These are phyloP conservation scores for Teratosphaeriaceae sp. DNA, from an alignment of 2,329 filamentous ascomycete genomes.

Conservation along the genomic window DNA sequence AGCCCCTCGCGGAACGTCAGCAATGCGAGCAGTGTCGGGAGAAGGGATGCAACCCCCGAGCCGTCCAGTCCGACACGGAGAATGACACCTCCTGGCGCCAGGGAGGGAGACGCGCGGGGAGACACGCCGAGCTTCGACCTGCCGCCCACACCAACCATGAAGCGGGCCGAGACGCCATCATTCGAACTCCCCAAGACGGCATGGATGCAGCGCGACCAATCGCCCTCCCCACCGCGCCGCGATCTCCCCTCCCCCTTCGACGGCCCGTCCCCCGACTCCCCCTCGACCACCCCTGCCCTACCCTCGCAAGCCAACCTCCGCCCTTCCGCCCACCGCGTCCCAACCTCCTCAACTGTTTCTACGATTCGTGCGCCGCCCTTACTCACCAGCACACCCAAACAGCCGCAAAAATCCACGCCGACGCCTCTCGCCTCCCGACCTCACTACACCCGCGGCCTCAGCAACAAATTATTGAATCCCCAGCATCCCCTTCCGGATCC, in stretches of 20 bases:
- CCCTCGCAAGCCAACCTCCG: constrained; percentile 28
- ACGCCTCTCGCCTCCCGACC: constrained; percentile 6
- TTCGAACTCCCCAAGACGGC: neutral
- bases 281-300: constrained; percentile 17
- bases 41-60: too few species aligned
- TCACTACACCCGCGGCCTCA: neutral
- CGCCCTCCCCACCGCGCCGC: neutral
- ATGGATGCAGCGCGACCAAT: too few species aligned
- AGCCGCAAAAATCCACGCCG: constrained; percentile 9
- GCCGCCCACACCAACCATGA: neutral
- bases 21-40: constrained; percentile 11
- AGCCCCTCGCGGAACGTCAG: constrained; percentile 17
- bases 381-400: neutral
- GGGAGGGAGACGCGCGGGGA: too few species aligned
- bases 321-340: constrained; percentile 33
- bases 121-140: neutral
- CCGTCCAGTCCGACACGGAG: too few species aligned
- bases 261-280: constrained; percentile 11
- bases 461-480: constrained; percentile 9
- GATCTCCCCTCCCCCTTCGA: constrained; percentile 12
- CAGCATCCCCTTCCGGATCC: constrained; percentile 62
- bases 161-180: constrained; percentile 3
- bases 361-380: constrained; percentile 20
- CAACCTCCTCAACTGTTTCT: constrained; percentile 25
- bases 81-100: too few species aligned